phyloP scores from a whole-genome alignment of 129 eudicot species.

The Helichrysum umbraculigerum region DNA sequence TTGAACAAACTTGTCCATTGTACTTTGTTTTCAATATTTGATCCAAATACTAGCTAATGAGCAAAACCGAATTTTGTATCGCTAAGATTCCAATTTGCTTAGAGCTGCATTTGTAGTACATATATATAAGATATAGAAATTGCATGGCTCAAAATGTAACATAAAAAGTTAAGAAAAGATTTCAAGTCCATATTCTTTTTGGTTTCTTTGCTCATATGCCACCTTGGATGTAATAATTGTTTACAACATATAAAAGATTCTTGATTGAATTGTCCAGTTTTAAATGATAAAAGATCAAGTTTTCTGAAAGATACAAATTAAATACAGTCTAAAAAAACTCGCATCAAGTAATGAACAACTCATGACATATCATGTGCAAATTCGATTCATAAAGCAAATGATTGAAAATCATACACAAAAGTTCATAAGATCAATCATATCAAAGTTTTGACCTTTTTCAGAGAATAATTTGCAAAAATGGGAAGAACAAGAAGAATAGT shows the following conservation, averaged over 20 bases:
- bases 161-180: constrained; percentile 28
- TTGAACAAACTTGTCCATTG: constrained; percentile 68
- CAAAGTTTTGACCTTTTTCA: constrained; percentile 4
- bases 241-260: constrained; percentile 57
- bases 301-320: background rate
- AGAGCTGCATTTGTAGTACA: constrained; percentile 34
- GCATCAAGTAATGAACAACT: constrained; percentile 20
- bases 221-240: constrained; percentile 24
- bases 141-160: constrained; percentile 37
- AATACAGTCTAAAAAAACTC: background rate
- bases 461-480: constrained; percentile 24
- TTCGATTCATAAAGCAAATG: constrained; percentile 2
- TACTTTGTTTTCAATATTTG: constrained; percentile 1
- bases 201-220: constrained; percentile 19
- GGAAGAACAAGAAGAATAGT: constrained; percentile 33
- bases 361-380: constrained; percentile 19
- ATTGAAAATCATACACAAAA: constrained; percentile 14
- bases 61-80: constrained; percentile 13
- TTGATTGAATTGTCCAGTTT: constrained; percentile 22
- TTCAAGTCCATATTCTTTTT: constrained; percentile 48
- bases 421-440: constrained; percentile 14
- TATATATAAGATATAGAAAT: constrained; percentile 27
- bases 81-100: constrained; percentile 22
- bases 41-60: constrained; percentile 6
- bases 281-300: background rate